Percentiles rank a stretch among this genome's conserved stretches.
These are phyloP conservation scores for Drechslerella dactyloides DNA, from an alignment of 2,329 filamentous ascomycete genomes.

Conservation along the genomic window DNA sequence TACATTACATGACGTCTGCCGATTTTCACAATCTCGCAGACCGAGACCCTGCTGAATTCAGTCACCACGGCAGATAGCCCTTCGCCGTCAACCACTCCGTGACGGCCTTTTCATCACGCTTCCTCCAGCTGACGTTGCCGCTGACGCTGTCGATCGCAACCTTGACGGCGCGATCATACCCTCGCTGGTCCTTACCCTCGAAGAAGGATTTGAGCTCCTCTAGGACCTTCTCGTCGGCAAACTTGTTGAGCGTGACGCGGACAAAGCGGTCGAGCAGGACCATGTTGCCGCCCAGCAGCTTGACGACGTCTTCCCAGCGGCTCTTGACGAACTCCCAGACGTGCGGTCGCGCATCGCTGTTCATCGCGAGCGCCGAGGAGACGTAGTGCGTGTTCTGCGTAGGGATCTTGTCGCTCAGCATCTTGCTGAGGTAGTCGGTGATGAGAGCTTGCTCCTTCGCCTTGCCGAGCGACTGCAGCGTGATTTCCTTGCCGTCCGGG, in stretches of 20 bases:
- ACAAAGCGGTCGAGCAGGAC: conserved; percentile 84
- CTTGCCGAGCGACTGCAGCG: conserved; percentile 75
- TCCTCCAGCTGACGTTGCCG: conserved; percentile 80
- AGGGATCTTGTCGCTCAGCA: conserved; percentile 83
- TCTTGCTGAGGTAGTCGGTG: conserved; percentile 70
- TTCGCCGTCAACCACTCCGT: conserved; percentile 77
- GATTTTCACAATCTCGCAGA: conserved; percentile 8
- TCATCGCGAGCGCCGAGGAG: conserved; percentile 73
- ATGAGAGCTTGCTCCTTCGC: conserved; percentile 74
- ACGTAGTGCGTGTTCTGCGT: conserved; percentile 87
- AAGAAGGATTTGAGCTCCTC: conserved; percentile 86
- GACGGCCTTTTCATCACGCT: conserved; percentile 74
- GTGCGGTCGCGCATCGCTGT: conserved; percentile 72
- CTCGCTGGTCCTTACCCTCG: conserved; percentile 79
- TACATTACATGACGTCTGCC: not conserved
- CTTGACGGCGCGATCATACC: conserved; percentile 83
- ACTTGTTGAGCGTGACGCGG: conserved; percentile 76
- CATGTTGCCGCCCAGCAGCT: conserved; percentile 78
- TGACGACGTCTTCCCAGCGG: conserved; percentile 77
- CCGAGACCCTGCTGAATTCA: not conserved
- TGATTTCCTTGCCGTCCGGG: conserved; percentile 89
- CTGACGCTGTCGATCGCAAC: conserved; percentile 86
- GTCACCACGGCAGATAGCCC: conserved; percentile 61
- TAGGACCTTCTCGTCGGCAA: conserved; percentile 72
- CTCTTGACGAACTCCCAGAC: conserved; percentile 86